Base-by-base conservation (phyloP, 2,329 filamentous ascomycete genomes). In the Penicillium corylophilum region DNA sequence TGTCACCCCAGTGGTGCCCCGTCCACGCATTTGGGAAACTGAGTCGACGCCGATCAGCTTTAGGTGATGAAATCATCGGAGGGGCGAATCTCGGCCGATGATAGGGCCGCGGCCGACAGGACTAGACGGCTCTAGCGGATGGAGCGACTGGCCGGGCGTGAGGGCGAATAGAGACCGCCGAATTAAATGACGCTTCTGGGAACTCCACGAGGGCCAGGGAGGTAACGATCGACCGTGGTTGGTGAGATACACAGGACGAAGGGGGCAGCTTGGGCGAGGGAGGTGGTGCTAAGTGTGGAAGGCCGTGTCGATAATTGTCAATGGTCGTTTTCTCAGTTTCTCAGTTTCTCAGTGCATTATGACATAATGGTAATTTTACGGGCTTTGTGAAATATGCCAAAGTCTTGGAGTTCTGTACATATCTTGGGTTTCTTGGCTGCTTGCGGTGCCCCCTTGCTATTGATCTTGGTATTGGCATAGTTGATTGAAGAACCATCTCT, bases 111-210 rank as follows among this genome's bases (percentile, higher is more conserved):
- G 53, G 46, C 44, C 36, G n/a, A 33, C 31, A n/a, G 43, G 51
- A 57, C 51, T 52, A 60, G 49, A 44, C 39, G 38, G 18, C 46
- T 48, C 45, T 54, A 59, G 52, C 45, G 47, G 36, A 49, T 39
- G 59, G 59, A 38, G 51, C 31, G 41, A 38, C 22, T 40, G 39
- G 43, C 26, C 47, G 56, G 53, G 20, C 13, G 15, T 22, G 5
- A n/a, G 5, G 29, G 47, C 60, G 55, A 63, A 28, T 63, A 4
- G 55, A 16, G n/a, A 24, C 42, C 22, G 39, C 43, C 38, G 46
- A 63, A 63, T 60, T 59, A 61, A 63, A 63, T 63, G 60, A 49
- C 60, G 59, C 59, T 51, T 55, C 44, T 57, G 56, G 56, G 53
- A 44, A 54, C 44, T 56, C 54, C 56, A 59, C 51, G 54, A 57